Conservation (phyloP, 169 alveolate species). For the Hepatocystis sp. region DNA sequence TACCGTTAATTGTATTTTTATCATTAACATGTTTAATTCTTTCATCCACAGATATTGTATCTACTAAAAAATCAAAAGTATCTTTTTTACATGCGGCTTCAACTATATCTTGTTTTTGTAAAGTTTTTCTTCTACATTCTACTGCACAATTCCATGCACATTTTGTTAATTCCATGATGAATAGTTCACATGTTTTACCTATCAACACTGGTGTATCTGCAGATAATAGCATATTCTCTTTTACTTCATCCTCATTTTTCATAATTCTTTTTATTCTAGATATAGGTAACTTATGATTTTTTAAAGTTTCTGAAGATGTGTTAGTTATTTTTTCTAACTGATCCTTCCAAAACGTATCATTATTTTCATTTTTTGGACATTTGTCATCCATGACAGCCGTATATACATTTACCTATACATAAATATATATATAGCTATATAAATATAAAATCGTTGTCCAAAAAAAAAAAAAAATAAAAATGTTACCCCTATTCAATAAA, state of each 20-base stretch:
- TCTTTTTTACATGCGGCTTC: slow-evolving; percentile 91
- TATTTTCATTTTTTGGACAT: no score
- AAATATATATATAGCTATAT: no score
- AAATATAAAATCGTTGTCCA: no score
- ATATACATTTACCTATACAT: no score
- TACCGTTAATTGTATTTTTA: no score
- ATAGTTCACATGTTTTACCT: slow-evolving; percentile 97
- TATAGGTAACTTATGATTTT: slow-evolving; percentile 89
- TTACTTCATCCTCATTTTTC: slow-evolving; percentile 96
- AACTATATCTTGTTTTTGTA: slow-evolving; percentile 88
- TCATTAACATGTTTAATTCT: slow-evolving; percentile 27
- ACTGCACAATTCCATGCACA: slow-evolving; percentile 95
- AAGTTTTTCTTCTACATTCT: slow-evolving; percentile 92
- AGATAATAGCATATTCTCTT: slow-evolving; percentile 92
- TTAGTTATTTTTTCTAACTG: slow-evolving; percentile 32
- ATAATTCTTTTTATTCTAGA: slow-evolving; percentile 96
- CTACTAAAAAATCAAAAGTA: slow-evolving; percentile 93
- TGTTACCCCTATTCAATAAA: no score
- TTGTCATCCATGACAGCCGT: no score
- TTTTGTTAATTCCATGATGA: slow-evolving; percentile 95
- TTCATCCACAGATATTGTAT: slow-evolving; percentile 74
- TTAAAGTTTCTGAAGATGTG: slow-evolving; percentile 58
- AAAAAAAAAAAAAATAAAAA: no score
- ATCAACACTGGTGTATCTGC: slow-evolving; percentile 97
- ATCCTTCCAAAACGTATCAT: slow-evolving; percentile 56